Evolutionary conservation across 768 basidiomycete genomes (phyloP), one percentile per base, ranked within the genome.

Genomic region (Psilocybe azurescens): DNA sequence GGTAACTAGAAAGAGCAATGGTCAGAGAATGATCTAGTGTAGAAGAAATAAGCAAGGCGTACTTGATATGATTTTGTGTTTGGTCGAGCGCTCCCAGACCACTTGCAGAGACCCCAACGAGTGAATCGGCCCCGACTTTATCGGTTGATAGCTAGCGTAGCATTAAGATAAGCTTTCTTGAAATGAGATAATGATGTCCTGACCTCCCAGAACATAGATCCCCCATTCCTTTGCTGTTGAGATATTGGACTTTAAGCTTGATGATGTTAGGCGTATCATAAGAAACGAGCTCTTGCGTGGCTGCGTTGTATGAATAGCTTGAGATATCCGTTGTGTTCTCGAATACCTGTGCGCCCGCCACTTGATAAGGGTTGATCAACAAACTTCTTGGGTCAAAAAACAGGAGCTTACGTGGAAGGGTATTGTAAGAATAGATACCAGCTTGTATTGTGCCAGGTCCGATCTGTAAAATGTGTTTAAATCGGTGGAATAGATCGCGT

Each of bases 381-480:
- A 51, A 36, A 39, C n/a, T 5, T 11, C 16, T 46, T 11, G 13
- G 20, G 14, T 5, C 36, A n/a, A 67, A 18, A 77, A 13, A 33
- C 79, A 61, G 75, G 24, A 69, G 72, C 86, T 69, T 20, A 75
- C 74, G 53, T 53, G 92, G 93, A 24, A 95, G 84, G 30, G 70
- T 79, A 36, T 86, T 87, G 79, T 94, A 93, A n/a, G 90, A 86
- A 74, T 91, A 94, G 62, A 91, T 81, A 48, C 89, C 89, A 50
- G 86, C 84, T 72, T 89, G 80, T 64, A 85, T 84, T 3, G 88
- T 88, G 11, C 90, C 89, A 6, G 89, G 87, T 14, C 91, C 93
- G 61, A 90, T 79, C 89, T 89, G 20, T 47, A 13, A n/a, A 57
- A 39, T 32, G 52, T 28, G 62, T 63, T 24, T 47, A 33, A 33